Percentiles rank a stretch among this genome's conserved stretches.
These are phyloP conservation scores for Wickerhamomyces mucosus DNA, from an alignment of 805 yeast species.

Conservation along the genomic window DNA sequence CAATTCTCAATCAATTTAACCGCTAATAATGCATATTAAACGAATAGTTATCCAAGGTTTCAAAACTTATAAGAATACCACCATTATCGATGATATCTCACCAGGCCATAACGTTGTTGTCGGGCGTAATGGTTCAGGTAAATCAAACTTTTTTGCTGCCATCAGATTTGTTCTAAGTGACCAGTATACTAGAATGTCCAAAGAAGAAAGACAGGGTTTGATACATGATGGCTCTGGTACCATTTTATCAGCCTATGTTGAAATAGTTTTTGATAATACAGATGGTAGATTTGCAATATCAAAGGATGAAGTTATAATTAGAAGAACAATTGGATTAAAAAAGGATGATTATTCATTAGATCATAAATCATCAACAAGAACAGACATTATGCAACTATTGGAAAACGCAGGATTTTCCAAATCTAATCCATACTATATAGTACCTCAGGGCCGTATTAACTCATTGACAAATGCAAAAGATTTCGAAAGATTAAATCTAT, in stretches of 20 bases:
- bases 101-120: constrained; percentile 81
- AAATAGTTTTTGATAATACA: constrained; percentile 73
- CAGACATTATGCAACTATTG: constrained; percentile 70
- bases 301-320: constrained; percentile 57
- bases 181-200: constrained; percentile 72
- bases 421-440: constrained; percentile 89
- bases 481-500: constrained; percentile 60
- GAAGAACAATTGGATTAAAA: constrained; percentile 89
- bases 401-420: constrained; percentile 91
- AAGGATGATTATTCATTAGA: constrained; percentile 87
- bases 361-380: constrained; percentile 65
- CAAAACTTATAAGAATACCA: constrained; percentile 82
- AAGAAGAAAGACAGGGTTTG: constrained; percentile 80
- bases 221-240: constrained; percentile 89
- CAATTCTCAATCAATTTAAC: no score
- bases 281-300: constrained; percentile 55
- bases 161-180: constrained; percentile 87
- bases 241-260: constrained; percentile 88
- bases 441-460: constrained; percentile 92
- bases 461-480: constrained; percentile 85
- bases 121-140: constrained; percentile 95
- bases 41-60: constrained; percentile 80
- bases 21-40: constrained; percentile 27
- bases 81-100: constrained; percentile 65
- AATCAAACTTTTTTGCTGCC: constrained; percentile 92